These are phyloP conservation scores for Penicillium sp. DNA, from an alignment of 2,329 filamentous ascomycete species.

Conservation along the genomic window DNA sequence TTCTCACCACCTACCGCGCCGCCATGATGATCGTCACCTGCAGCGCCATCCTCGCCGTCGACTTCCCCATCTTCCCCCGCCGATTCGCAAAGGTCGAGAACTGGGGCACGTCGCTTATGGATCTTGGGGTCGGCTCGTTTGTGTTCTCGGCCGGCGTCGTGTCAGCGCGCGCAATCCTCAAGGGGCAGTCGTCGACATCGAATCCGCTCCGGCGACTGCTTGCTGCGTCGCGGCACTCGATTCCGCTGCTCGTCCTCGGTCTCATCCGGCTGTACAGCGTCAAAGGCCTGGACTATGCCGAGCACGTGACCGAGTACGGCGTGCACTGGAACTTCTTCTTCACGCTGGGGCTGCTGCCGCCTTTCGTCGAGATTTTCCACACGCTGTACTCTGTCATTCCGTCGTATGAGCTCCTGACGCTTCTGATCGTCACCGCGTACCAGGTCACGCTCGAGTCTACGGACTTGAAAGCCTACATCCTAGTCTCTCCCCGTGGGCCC, in stretches of 20 bases:
- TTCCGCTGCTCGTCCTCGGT: slow-evolving; percentile 78
- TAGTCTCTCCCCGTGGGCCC: slow-evolving; percentile 70
- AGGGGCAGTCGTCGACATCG: slow-evolving; percentile 30
- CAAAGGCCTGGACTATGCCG: slow-evolving; percentile 91
- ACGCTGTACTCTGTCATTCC: slow-evolving; percentile 65
- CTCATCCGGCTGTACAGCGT: slow-evolving; percentile 79
- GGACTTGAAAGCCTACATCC: slow-evolving; percentile 73
- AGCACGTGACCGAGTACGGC: slow-evolving; percentile 95
- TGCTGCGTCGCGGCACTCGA: slow-evolving; percentile 69
- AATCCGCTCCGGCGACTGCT: slow-evolving; percentile 56
- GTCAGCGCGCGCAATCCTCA: slow-evolving; percentile 76
- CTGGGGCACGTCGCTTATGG: slow-evolving; percentile 99
- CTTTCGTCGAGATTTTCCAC: slow-evolving; percentile 82
- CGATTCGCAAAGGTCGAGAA: slow-evolving; percentile 97
- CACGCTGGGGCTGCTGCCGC: slow-evolving; percentile 81
- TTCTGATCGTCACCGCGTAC: slow-evolving; percentile 66
- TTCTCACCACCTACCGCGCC: slow-evolving; percentile 86
- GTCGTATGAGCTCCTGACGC: slow-evolving; percentile 70
- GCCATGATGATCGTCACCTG: slow-evolving; percentile 89
- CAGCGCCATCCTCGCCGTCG: slow-evolving; percentile 89
- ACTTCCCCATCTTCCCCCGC: slow-evolving; percentile 88
- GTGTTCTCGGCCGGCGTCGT: slow-evolving; percentile 92
- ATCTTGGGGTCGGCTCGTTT: slow-evolving; percentile 93
- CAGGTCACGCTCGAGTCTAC: slow-evolving; percentile 73
- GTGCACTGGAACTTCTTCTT: slow-evolving; percentile 99